Evolutionary conservation across 2,329 filamentous ascomycete species (phyloP), one percentile per base, ranked within the genome.

Genomic region (Colletotrichum plurivorum): DNA sequence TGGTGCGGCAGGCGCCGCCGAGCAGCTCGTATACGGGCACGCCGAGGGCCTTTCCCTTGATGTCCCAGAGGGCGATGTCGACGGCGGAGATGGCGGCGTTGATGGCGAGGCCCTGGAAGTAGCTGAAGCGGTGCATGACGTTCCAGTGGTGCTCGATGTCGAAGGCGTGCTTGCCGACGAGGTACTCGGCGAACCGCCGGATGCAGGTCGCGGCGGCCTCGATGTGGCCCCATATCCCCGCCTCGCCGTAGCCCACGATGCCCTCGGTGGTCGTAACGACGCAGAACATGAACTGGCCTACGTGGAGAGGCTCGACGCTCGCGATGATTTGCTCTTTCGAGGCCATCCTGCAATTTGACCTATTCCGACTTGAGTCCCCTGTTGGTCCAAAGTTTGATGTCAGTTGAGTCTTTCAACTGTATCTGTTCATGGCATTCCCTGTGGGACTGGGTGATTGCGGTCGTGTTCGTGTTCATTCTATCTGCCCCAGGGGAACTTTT

Each of bases 231-330:
- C 45, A 25, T 41, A 60, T 60, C 15, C 56, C 56, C 15, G 39
- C 39, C 13, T 41, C 39, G 39, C 39, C 39, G 39, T 41, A 41
- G 39, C 39, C 39, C 13, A 41, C 13, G 39, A 41, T 41, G 39
- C 13, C 39, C 2, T 51, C 18, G 56, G 12, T 49, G 13, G 56
- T 60, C 39, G 41, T 60, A 20, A 60, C 20, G 56, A 31, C 31
- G 85, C 83, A 60, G 43, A 60, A 60, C 56, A 60, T 60, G 43
- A 18, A 46, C 15, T 46, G 43, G 15, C 43, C 43, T 5, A 46
- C 43, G 43, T 46, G 43, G 43, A 46, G 43, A 4, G 43, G 43
- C 43, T 46, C 43, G 43, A 46, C 43, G 15, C 10, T 46, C 1
- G 15, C n/a, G 43, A 46, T 46, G 43, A 46, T 46, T 46, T 46